Evolutionary conservation across 2,329 filamentous ascomycete genomes (phyloP).

Genomic region (Daldinia sp.): DNA sequence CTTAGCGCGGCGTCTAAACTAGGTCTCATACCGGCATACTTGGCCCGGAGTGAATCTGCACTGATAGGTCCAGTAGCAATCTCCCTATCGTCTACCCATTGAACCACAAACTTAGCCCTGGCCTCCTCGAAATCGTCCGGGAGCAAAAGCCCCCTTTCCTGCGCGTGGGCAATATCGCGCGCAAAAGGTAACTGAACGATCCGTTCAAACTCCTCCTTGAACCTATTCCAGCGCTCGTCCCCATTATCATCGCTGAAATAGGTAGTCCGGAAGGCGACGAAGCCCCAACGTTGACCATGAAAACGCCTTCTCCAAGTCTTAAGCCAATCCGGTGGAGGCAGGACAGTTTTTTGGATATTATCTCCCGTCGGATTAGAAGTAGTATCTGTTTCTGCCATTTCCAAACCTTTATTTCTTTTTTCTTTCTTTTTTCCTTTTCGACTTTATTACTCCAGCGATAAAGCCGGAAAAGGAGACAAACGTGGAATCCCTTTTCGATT

Average conservation of each 20-base stretch:
- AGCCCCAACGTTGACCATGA: slow-evolving; percentile 1
- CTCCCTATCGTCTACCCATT: not conserved
- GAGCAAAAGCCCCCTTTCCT: not conserved
- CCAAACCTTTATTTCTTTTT: no score
- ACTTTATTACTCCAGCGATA: not conserved
- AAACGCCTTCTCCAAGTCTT: slow-evolving; percentile 11
- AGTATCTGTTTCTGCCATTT: not conserved
- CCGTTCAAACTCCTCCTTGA: not conserved
- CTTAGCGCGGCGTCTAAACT: not conserved
- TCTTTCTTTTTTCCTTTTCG: no score
- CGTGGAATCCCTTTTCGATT: not conserved
- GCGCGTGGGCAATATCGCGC: not conserved
- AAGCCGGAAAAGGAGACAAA: not conserved
- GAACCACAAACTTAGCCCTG: slow-evolving; percentile 5
- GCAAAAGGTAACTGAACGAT: not conserved
- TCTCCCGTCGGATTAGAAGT: not conserved
- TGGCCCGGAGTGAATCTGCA: not conserved
- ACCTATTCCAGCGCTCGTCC: not conserved
- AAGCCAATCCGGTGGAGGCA: slow-evolving; percentile 11
- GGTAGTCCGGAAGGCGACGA: slow-evolving; percentile 8
- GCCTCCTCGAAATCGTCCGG: slow-evolving; percentile 11
- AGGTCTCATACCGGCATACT: slow-evolving; percentile 3
- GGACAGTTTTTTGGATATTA: not conserved
- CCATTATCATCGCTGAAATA: not conserved
- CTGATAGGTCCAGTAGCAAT: not conserved